A percentile compares a stretch with the other conserved stretches of the same genome.
Evolutionary conservation across 352 stramenopile species (phyloP).

Genomic region (Pilasporangium apinafurcum): DNA sequence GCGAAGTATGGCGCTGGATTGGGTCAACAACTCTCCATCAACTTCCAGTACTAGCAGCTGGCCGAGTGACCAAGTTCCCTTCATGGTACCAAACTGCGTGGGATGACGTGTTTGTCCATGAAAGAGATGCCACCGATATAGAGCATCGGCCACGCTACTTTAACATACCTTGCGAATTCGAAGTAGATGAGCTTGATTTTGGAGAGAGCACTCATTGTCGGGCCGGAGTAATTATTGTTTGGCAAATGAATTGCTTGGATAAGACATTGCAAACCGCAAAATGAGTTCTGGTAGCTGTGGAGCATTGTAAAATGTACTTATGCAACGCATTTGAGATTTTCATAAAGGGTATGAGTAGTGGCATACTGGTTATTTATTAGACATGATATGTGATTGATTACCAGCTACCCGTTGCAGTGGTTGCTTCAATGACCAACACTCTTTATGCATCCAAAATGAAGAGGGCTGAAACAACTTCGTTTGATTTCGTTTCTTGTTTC

Average conservation of each 20-base stretch:
- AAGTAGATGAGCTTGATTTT: constrained; percentile 65
- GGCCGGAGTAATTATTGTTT: too few relatives aligned
- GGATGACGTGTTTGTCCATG: constrained; percentile 35
- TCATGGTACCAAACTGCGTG: constrained; percentile 27
- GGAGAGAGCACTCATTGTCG: constrained; percentile 19
- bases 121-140: constrained; percentile 51
- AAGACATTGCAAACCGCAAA: not conserved
- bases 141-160: constrained; percentile 41
- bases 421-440: too few relatives aligned
- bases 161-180: constrained; percentile 17
- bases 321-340: too few relatives aligned
- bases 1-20: constrained; percentile 53
- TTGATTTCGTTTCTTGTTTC: too few relatives aligned
- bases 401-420: too few relatives aligned
- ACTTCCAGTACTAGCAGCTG: constrained; percentile 37
- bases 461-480: too few relatives aligned
- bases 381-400: too few relatives aligned
- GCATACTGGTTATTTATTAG: too few relatives aligned
- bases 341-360: too few relatives aligned
- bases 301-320: too few relatives aligned
- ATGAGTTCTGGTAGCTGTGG: not conserved
- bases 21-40: constrained; percentile 29
- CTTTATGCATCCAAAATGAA: too few relatives aligned
- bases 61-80: constrained; percentile 31
- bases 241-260: too few relatives aligned